Base-by-base conservation (phyloP, 306 rosid species). In the Phaseolus lunatus region DNA sequence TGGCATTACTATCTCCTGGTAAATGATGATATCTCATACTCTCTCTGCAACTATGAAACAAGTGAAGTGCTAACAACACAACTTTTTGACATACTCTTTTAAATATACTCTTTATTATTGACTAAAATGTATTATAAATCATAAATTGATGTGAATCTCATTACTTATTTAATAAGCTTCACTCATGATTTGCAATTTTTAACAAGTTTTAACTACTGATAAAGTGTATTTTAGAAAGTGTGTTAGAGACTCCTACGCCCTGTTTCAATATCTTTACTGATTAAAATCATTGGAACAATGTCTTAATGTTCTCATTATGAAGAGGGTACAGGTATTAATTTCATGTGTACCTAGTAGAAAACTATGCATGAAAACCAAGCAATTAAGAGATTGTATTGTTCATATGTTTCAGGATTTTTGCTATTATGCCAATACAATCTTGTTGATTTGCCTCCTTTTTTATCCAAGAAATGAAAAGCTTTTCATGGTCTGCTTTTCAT, bases 1-100 rank as follows among this genome's bases (percentile, higher is more conserved):
- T 93, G 96, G 98, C 98, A 93, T 84, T 93, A 93, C 84, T 93
- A 91, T 82, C 98, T 91, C 52, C 80, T 93, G 96, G 98, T 93
- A 86, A 85, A 87, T 70, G 48, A 50, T 53, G 13, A 78, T 57
- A 54, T 82, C 35, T 54, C 29, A 5, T 24, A 16, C 43, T 52
- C 18, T 43, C 27, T 67, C 15, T 37, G 31, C 27, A 11, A 23
- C 2, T 33, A 15, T 75, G 27, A 53, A 35, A 33, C 68, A 19
- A n/a, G 14, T 19, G 1, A 52, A 52, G 19, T 52, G 58, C 14
- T 2, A 52, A 10, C 24, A 6, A 49, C 10, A 18, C 5, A n/a
- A 1, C 19, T 5, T 50, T 7, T 49, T 18, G 7, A 18, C 57
- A 50, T 18, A 9, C 23, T 50, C 4, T n/a, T 44, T 16, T 47